A percentile compares a stretch with the other conserved stretches of the same genome.
These are phyloP conservation scores for Breynia disticha DNA, from an alignment of 441 rosid species.

Conservation along the genomic window DNA sequence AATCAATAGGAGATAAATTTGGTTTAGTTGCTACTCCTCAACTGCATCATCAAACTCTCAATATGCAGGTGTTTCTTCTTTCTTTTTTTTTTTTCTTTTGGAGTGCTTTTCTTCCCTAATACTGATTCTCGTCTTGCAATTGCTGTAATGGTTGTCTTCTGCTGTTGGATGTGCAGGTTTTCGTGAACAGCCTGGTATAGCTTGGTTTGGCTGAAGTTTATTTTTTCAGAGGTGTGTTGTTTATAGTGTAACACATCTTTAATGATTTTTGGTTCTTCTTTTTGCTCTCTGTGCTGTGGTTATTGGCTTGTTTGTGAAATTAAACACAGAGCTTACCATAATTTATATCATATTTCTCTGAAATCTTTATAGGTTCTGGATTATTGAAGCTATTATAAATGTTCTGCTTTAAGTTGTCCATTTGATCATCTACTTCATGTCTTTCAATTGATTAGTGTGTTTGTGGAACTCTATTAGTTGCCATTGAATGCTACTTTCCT, in stretches of 20 bases:
- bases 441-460: too few relatives aligned
- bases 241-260: constrained; percentile 29
- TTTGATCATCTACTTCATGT: too few relatives aligned
- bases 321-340: constrained; percentile 15
- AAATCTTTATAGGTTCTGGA: too few relatives aligned
- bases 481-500: too few relatives aligned
- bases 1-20: constrained; percentile 30
- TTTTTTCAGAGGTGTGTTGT: constrained; percentile 51
- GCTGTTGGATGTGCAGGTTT: constrained; percentile 35
- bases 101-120: constrained; percentile 7
- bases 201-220: constrained; percentile 39
- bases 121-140: constrained; percentile 9
- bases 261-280: constrained; percentile 24
- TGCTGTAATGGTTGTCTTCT: constrained; percentile 14
- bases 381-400: too few relatives aligned
- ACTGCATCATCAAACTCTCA: constrained; percentile 23
- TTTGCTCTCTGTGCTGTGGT: constrained; percentile 26
- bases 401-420: too few relatives aligned
- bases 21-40: constrained; percentile 27
- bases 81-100: constrained; percentile 8
- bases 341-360: constrained; percentile 14
- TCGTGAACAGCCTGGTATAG: constrained; percentile 27
- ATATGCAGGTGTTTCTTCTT: constrained; percentile 36
- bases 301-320: constrained; percentile 34
- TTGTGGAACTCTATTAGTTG: too few relatives aligned